Evolutionary conservation across 768 basidiomycete genomes (phyloP).

Genomic region (Strobilomyces echinocephalus): DNA sequence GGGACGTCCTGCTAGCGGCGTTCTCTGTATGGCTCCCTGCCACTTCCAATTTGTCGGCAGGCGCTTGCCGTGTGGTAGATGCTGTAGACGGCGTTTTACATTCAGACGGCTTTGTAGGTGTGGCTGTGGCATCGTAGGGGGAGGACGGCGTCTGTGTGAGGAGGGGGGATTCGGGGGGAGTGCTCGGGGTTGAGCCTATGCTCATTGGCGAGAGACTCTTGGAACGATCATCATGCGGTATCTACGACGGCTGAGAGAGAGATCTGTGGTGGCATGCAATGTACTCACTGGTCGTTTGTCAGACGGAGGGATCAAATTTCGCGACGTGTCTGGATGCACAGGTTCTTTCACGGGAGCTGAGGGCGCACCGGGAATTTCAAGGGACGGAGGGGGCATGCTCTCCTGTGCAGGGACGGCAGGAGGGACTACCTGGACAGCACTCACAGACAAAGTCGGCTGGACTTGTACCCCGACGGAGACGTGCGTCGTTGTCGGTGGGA

Average conservation of each 20-base stretch:
- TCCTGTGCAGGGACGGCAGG: slow-evolving; percentile 16
- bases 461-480: slow-evolving; percentile 46
- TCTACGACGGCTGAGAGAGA: slow-evolving; percentile 29
- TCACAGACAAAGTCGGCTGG: slow-evolving; percentile 33
- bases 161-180: slow-evolving; percentile 28
- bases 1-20: slow-evolving; percentile 24
- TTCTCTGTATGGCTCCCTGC: slow-evolving; percentile 23
- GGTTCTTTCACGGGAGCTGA: slow-evolving; percentile 12
- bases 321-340: slow-evolving; percentile 8
- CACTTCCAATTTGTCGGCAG: slow-evolving; percentile 12
- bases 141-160: neutral
- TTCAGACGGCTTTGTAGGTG: slow-evolving; percentile 5
- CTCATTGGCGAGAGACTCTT: slow-evolving; percentile 62
- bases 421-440: slow-evolving; percentile 36
- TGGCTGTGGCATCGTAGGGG: slow-evolving; percentile 2
- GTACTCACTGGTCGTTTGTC: slow-evolving; percentile 23
- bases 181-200: slow-evolving; percentile 45
- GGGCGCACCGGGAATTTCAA: slow-evolving; percentile 2
- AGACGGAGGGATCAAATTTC: slow-evolving; percentile 11
- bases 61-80: slow-evolving; percentile 17
- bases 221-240: slow-evolving; percentile 29
- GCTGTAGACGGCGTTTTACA: slow-evolving; percentile 10
- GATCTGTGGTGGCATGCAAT: neutral
- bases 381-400: neutral
- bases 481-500: slow-evolving; percentile 23